A percentile compares a stretch with the other conserved stretches of the same genome.
Evolutionary conservation across 192 early-diverging fungal species (phyloP).

Genomic region (Entophlyctis luteolus): DNA sequence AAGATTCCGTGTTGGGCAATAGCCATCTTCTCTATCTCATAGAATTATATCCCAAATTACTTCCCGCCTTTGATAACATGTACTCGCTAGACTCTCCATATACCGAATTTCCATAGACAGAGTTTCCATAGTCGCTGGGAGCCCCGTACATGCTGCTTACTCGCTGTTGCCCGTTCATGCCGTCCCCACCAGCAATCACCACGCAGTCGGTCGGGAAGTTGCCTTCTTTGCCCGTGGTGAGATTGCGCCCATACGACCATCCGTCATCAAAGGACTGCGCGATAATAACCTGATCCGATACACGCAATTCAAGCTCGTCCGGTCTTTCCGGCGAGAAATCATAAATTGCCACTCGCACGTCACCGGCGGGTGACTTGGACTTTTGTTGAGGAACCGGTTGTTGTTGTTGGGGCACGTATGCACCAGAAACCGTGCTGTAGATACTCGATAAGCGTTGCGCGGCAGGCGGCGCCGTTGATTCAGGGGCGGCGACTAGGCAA

Average conservation of each 20-base stretch:
- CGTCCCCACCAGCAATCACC: neutral
- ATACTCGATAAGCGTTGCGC: constrained; percentile 1
- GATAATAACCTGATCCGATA: constrained; percentile 21
- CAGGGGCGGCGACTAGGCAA: constrained; percentile 9
- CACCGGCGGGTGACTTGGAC: neutral
- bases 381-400: neutral
- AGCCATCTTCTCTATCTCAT: no score
- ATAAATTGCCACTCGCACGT: neutral
- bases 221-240: constrained; percentile 1
- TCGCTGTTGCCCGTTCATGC: neutral
- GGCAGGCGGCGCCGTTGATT: no score
- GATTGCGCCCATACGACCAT: neutral
- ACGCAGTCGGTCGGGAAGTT: neutral
- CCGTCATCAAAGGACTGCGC: constrained; percentile 39
- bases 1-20: no score
- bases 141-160: constrained; percentile 5
- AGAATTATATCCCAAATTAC: no score
- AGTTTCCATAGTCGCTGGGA: neutral
- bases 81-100: neutral
- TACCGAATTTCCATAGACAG: neutral
- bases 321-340: neutral
- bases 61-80: no score
- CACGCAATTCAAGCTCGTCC: neutral
- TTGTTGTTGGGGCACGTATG: neutral
- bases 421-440: neutral